phyloP scores from a whole-genome alignment of 75 land plant species.

The Sequoia sempervirens region DNA sequence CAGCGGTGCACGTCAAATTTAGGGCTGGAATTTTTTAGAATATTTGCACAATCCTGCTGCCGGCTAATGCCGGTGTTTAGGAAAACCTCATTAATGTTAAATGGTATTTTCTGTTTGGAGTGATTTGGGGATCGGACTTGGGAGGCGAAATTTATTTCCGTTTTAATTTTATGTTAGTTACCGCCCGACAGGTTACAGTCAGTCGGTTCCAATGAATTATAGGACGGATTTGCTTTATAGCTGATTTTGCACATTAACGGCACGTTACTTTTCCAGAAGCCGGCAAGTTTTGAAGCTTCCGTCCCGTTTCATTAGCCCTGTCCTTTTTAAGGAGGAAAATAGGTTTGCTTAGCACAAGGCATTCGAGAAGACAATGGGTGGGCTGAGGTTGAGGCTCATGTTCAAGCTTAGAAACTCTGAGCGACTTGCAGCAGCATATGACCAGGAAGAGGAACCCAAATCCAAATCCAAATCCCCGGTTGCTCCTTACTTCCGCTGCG shows the following conservation, averaged over 20 bases:
- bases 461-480: not conserved
- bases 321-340: not conserved
- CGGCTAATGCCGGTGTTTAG: too few species aligned
- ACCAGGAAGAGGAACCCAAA: not conserved
- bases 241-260: not conserved
- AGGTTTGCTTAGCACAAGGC: not conserved
- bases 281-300: constrained; percentile 4
- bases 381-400: not conserved
- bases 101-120: too few species aligned
- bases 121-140: too few species aligned
- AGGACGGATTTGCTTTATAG: not conserved
- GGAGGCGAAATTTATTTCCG: not conserved
- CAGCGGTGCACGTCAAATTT: too few species aligned
- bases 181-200: not conserved
- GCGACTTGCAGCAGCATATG: not conserved
- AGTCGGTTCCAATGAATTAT: not conserved
- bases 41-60: too few species aligned
- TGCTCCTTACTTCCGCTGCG: not conserved
- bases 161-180: not conserved
- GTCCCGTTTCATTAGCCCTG: not conserved
- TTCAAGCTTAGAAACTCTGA: not conserved
- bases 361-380: not conserved
- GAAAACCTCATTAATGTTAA: too few species aligned
- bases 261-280: not conserved
- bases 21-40: too few species aligned